A percentile compares a stretch with the other conserved stretches of the same genome.
These are phyloP conservation scores for Actinomortierella ambigua DNA, from an alignment of 371 early-diverging fungal genomes.

Conservation along the genomic window DNA sequence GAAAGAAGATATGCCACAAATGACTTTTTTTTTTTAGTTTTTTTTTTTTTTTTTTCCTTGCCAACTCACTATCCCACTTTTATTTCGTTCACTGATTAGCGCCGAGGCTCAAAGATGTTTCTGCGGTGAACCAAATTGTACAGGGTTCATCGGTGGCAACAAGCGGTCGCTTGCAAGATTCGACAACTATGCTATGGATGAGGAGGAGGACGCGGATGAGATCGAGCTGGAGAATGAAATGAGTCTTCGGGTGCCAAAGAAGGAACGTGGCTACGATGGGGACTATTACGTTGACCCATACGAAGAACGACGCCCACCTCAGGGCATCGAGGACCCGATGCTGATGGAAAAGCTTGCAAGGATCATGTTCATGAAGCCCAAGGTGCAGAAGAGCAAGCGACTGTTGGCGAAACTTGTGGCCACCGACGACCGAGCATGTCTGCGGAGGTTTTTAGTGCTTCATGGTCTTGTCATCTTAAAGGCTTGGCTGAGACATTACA, in stretches of 20 bases:
- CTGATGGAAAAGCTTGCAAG: conserved; percentile 64
- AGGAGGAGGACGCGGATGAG: conserved; percentile 52
- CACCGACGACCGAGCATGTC: conserved; percentile 51
- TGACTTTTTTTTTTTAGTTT: neutral
- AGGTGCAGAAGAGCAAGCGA: conserved; percentile 45
- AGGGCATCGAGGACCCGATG: conserved; percentile 49
- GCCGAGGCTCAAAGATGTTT: conserved; percentile 90
- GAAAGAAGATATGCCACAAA: neutral
- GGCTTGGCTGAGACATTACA: conserved; percentile 56
- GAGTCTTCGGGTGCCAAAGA: conserved; percentile 29
- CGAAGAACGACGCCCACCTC: conserved; percentile 33
- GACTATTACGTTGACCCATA: conserved; percentile 46
- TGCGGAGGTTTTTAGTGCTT: conserved; percentile 57
- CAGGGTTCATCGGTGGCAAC: conserved; percentile 87
- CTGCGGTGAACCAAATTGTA: conserved; percentile 90
- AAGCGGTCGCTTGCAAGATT: conserved; percentile 48
- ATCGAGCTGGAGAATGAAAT: conserved; percentile 52
- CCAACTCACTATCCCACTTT: neutral
- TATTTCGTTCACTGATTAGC: conserved; percentile 43
- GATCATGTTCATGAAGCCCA: conserved; percentile 47
- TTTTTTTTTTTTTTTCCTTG: neutral
- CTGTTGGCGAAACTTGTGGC: conserved; percentile 46
- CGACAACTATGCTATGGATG: conserved; percentile 48
- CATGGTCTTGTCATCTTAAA: conserved; percentile 59
- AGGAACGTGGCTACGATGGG: conserved; percentile 45